Conservation (phyloP, 345 rosid species). For the Ceriops zippeliana region DNA sequence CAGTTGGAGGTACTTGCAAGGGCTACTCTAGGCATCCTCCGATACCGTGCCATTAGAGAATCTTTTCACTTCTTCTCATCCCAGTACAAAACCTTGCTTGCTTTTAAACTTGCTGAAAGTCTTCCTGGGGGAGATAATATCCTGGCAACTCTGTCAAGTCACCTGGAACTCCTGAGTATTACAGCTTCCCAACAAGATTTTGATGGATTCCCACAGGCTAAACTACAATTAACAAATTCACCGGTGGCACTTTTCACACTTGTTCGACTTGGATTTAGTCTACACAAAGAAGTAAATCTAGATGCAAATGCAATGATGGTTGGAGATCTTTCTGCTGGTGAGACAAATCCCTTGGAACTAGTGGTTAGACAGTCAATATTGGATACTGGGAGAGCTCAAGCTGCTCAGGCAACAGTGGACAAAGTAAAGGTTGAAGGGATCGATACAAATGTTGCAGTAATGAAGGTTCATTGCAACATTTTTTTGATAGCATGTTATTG, state of each 20-base stretch:
- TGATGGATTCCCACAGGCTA: slow-evolving; percentile 36
- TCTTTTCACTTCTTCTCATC: slow-evolving; percentile 74
- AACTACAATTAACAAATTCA: slow-evolving; percentile 43
- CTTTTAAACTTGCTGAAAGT: slow-evolving; percentile 87
- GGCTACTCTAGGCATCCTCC: slow-evolving; percentile 68
- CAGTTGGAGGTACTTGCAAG: slow-evolving; percentile 67
- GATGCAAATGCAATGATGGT: slow-evolving; percentile 37
- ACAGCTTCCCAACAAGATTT: slow-evolving; percentile 29
- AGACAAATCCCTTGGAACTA: slow-evolving; percentile 68
- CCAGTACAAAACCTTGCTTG: slow-evolving; percentile 69
- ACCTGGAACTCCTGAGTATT: slow-evolving; percentile 47
- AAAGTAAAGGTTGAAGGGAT: slow-evolving; percentile 97
- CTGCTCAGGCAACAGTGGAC: slow-evolving; percentile 91
- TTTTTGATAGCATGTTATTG: neutral
- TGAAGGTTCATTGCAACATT: slow-evolving; percentile 48
- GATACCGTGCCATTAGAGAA: slow-evolving; percentile 75
- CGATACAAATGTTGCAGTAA: slow-evolving; percentile 80
- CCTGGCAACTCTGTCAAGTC: slow-evolving; percentile 61
- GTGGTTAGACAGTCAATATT: slow-evolving; percentile 71
- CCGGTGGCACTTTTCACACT: slow-evolving; percentile 64
- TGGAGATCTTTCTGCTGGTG: slow-evolving; percentile 81
- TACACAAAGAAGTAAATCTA: slow-evolving; percentile 41
- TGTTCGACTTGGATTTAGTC: slow-evolving; percentile 54
- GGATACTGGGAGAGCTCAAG: slow-evolving; percentile 71
- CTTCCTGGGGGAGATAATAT: slow-evolving; percentile 85